Conservation (phyloP, 768 basidiomycete species). For the Amanita rimosa region DNA sequence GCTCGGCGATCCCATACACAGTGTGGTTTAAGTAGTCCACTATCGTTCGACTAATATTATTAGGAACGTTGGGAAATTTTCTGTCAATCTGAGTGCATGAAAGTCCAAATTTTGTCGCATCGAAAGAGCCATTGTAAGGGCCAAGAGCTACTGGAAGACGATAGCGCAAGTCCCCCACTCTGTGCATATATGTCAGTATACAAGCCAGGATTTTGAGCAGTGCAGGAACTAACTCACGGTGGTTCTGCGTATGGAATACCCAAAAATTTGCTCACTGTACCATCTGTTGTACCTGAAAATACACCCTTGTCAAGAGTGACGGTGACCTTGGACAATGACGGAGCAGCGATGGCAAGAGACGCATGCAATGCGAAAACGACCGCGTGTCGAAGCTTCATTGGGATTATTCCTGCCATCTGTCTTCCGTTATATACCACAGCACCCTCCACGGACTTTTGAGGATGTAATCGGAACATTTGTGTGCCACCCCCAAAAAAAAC, state of each 20-base stretch:
- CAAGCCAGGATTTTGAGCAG: neutral
- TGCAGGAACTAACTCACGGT: constrained; percentile 16
- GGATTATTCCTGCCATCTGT: too few species aligned
- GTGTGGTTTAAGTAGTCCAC: too few species aligned
- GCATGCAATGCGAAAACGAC: neutral
- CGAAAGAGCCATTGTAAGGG: constrained; percentile 19
- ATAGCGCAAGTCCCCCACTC: constrained; percentile 25
- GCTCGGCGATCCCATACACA: too few species aligned
- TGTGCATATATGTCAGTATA: constrained; percentile 5
- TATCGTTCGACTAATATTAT: too few species aligned
- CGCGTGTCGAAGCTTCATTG: neutral
- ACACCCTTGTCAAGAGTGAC: constrained; percentile 21
- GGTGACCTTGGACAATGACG: neutral
- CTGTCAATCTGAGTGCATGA: constrained; percentile 24
- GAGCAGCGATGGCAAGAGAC: neutral
- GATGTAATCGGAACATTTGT: too few species aligned
- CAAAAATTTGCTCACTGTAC: constrained; percentile 18
- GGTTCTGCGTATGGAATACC: constrained; percentile 29
- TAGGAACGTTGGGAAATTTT: too few species aligned
- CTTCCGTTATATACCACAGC: too few species aligned
- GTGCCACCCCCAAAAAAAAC: too few species aligned
- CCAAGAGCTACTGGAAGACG: constrained; percentile 18
- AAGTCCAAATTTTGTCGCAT: constrained; percentile 24
- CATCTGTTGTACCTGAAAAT: constrained; percentile 17
- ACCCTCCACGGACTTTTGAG: too few species aligned